Evolutionary conservation across 2,329 filamentous ascomycete species (phyloP), one percentile per base, ranked within the genome.

Genomic region (Trichoderma guizhouense): DNA sequence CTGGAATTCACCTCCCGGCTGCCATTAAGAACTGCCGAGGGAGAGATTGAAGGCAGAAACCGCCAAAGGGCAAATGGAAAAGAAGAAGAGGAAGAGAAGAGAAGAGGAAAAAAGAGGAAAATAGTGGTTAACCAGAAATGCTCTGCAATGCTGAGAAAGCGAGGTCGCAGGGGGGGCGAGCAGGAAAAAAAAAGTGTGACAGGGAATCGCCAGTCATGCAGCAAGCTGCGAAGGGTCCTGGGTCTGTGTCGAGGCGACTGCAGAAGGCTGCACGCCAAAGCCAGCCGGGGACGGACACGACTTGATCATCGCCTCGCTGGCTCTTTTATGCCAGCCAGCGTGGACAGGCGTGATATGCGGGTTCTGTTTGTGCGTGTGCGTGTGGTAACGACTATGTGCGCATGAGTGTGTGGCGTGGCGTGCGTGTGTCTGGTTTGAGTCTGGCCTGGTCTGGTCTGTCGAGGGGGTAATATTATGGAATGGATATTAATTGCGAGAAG

Each of bases 251-350:
- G 53, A 30, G 69, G 26, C 70, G 72, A 74, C 78, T 75, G 76
- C 78, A 76, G 76, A 77, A 77, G 74, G 77, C 78, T 78, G 77
- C 76, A 73, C 57, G 68, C 26, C 43, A 57, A 72, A 65, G 68
- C 73, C 73, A 74, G 72, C 73, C 70, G 68, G 62, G 69, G 70
- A 64, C 72, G 71, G 73, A 76, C 76, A 77, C 74, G 74, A 75
- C 58, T 64, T 69, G 68, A 73, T 72, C 69, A 57, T 71, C 72
- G 76, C 75, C 75, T 77, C 74, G 76, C 74, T 77, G 71, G 53
- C 71, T 62, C 53, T 67, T 55, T 71, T 53, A 66, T 72, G 70
- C 63, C 70, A 67, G 70, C 63, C 70, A 72, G 63, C 70, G 70
- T 72, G 70, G 70, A 72, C 63, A 47, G 63, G 30, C 36, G 63